Evolutionary conservation across 2,329 filamentous ascomycete species (phyloP).

Genomic region (Chaetomiaceae sp.): DNA sequence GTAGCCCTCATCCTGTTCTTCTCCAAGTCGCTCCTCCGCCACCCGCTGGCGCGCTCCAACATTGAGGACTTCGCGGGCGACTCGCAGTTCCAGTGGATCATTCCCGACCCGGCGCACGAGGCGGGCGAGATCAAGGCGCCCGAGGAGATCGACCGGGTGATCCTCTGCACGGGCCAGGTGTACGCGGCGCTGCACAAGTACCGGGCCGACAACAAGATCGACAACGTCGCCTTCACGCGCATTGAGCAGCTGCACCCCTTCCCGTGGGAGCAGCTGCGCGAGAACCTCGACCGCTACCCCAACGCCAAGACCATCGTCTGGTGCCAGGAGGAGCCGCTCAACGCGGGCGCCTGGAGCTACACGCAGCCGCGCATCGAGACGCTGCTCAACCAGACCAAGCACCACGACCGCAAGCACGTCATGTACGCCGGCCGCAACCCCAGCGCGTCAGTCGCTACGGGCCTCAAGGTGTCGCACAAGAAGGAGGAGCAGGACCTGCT

Average conservation of each 20-base stretch:
- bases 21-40: constrained; percentile 91
- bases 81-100: constrained; percentile 95
- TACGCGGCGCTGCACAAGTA: constrained; percentile 87
- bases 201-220: constrained; percentile 77
- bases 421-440: constrained; percentile 95
- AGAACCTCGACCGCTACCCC: constrained; percentile 94
- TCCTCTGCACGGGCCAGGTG: constrained; percentile 92
- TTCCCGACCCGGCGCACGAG: constrained; percentile 81
- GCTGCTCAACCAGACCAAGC: constrained; percentile 81
- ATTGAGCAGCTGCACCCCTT: constrained; percentile 98
- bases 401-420: constrained; percentile 91
- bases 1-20: constrained; percentile 93
- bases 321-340: constrained; percentile 95
- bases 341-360: constrained; percentile 94
- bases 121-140: constrained; percentile 66
- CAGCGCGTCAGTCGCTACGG: constrained; percentile 88
- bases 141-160: constrained; percentile 87
- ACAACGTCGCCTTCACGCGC: constrained; percentile 88
- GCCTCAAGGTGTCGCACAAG: constrained; percentile 77
- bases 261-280: constrained; percentile 94
- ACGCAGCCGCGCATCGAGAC: constrained; percentile 98
- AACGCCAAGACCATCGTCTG: constrained; percentile 97
- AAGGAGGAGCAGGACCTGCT: constrained; percentile 90
- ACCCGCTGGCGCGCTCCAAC: constrained; percentile 81
- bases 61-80: constrained; percentile 89